These are phyloP conservation scores for Phoma sp. DNA, from an alignment of 2,329 filamentous ascomycete genomes.

Conservation along the genomic window DNA sequence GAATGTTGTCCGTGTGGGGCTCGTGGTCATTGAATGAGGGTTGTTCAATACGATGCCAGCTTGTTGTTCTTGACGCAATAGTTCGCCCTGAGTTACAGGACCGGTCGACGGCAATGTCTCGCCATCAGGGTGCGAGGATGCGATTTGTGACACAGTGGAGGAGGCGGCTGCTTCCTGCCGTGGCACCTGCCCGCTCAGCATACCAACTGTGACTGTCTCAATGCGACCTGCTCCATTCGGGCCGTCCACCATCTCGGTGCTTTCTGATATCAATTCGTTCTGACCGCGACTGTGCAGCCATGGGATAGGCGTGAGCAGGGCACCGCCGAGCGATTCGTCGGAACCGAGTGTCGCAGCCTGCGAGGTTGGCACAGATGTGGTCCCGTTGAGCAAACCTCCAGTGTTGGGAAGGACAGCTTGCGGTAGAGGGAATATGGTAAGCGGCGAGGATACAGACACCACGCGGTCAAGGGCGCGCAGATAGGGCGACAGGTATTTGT, in stretches of 20 bases:
- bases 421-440: constrained; percentile 82
- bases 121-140: constrained; percentile 42
- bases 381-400: constrained; percentile 65
- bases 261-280: constrained; percentile 71
- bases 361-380: constrained; percentile 51
- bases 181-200: constrained; percentile 23
- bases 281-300: constrained; percentile 69
- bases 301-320: constrained; percentile 89
- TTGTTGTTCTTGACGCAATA: constrained; percentile 84
- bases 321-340: constrained; percentile 88
- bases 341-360: constrained; percentile 65
- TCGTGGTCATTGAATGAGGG: constrained; percentile 38
- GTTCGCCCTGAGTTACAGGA: constrained; percentile 74
- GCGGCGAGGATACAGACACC: constrained; percentile 83
- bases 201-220: constrained; percentile 81
- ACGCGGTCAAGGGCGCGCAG: constrained; percentile 90
- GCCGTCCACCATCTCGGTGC: constrained; percentile 79
- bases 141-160: constrained; percentile 32
- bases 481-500: constrained; percentile 81
- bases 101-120: constrained; percentile 46
- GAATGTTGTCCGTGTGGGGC: constrained; percentile 34
- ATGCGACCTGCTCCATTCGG: constrained; percentile 79
- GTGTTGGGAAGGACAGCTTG: constrained; percentile 61
- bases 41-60: constrained; percentile 74
- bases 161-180: constrained; percentile 19